These are phyloP conservation scores for Uronychia setigera DNA, from an alignment of 73 alveolate genomes.

Conservation along the genomic window DNA sequence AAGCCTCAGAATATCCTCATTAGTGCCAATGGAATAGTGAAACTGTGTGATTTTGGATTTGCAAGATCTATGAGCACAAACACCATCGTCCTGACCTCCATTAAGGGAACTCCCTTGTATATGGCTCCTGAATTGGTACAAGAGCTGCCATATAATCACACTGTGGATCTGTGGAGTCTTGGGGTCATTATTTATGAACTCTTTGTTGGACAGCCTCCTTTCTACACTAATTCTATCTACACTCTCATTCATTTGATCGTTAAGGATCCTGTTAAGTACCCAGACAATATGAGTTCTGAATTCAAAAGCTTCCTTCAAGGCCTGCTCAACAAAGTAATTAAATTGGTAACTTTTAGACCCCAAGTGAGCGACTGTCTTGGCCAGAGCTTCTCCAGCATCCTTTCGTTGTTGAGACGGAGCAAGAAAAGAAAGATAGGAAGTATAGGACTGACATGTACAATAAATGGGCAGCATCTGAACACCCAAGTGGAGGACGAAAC, in stretches of 20 bases:
- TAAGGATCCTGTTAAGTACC: conserved; percentile 98
- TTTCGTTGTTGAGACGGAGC: conserved; percentile 94
- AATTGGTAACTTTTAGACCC: conserved; percentile 55
- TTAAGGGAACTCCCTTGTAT: conserved; percentile 99
- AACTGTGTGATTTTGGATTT: conserved; percentile 99
- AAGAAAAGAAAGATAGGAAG: conserved; percentile 91
- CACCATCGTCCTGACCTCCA: conserved; percentile 97
- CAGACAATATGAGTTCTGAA: conserved; percentile 95
- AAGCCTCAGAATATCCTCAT: conserved; percentile 99
- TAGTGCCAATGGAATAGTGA: conserved; percentile 98
- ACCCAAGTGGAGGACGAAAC: conserved; percentile 61
- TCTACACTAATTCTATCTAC: conserved; percentile 97
- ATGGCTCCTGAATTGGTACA: conserved; percentile 99
- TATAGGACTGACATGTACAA: conserved; percentile 90
- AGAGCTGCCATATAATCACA: conserved; percentile 98
- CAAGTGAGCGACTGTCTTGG: conserved; percentile 98
- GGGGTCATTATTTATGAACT: conserved; percentile 99
- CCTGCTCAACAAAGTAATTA: conserved; percentile 82
- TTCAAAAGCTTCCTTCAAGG: conserved; percentile 97
- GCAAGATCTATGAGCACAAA: conserved; percentile 98
- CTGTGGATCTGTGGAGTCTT: conserved; percentile 99
- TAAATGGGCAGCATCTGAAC: conserved; percentile 91
- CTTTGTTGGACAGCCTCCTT: conserved; percentile 99
- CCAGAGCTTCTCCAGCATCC: conserved; percentile 98
- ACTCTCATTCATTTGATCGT: conserved; percentile 95